These are phyloP conservation scores for Fusarium concolor DNA, from an alignment of 2,329 filamentous ascomycete species.

Conservation along the genomic window DNA sequence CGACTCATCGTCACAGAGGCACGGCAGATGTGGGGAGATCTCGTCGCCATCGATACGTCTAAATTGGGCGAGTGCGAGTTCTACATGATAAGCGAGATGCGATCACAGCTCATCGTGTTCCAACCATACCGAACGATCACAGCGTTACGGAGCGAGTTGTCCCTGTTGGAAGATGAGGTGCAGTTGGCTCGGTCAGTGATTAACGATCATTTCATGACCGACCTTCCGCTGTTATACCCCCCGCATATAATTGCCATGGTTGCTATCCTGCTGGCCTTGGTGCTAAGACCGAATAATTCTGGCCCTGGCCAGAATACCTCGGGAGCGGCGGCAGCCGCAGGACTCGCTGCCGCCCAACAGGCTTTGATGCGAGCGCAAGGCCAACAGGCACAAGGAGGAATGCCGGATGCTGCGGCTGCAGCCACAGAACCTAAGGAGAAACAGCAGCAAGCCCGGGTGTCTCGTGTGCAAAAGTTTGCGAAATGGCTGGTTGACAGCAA, in stretches of 20 bases:
- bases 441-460: constrained; percentile 66
- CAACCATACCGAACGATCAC: constrained; percentile 88
- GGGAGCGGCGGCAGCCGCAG: constrained; percentile 52
- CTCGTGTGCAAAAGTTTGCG: constrained; percentile 74
- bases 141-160: constrained; percentile 75
- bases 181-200: constrained; percentile 83
- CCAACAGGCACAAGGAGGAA: constrained; percentile 40
- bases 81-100: constrained; percentile 89
- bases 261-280: constrained; percentile 84
- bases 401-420: constrained; percentile 25
- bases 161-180: constrained; percentile 81
- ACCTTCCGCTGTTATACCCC: constrained; percentile 85
- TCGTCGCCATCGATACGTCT: constrained; percentile 79
- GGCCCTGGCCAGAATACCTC: constrained; percentile 47
- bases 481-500: constrained; percentile 88
- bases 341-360: constrained; percentile 63
- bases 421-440: constrained; percentile 58
- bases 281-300: constrained; percentile 71
- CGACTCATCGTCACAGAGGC: constrained; percentile 89
- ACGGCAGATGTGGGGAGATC: constrained; percentile 84
- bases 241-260: constrained; percentile 92
- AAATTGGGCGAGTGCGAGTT: constrained; percentile 96
- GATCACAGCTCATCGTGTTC: constrained; percentile 88
- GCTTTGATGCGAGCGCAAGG: constrained; percentile 61
- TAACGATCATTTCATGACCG: constrained; percentile 93